Base-by-base conservation (phyloP, 2,329 filamentous ascomycete species). In the Stagonosporopsis cucurbitacearum region DNA sequence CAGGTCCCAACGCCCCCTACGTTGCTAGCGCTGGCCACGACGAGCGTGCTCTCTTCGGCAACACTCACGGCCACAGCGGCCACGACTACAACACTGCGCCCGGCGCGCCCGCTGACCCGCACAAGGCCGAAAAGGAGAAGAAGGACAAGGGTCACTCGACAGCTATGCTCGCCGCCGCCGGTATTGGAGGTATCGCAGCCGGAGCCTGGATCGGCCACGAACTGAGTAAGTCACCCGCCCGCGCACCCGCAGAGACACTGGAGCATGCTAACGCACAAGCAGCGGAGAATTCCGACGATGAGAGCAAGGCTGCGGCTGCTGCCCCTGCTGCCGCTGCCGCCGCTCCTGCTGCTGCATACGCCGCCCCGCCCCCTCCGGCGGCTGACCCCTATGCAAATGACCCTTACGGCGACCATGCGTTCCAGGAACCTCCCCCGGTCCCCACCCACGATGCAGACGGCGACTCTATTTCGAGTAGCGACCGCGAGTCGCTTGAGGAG, bases 131-230 rank as follows among this genome's bases (percentile, higher is more conserved):
- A 49, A 74, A 77, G 51, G 70, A 77, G 54, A 71, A 77, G 56
- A 69, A 72, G 42, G 70, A 70, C 43, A 79, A 80, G 43, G 79
- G 80, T 23, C 68, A 70, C 47, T 71, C 68, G 4, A 79, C 78
- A 50, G 80, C 80, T 32, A 81, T 81, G 64, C 78, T 84, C 65
- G 70, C 87, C 19, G 75, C 84, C 33, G 84, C 81, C 20, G 86
- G 81, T 48, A 82, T 82, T 6, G 86, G 80, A 39, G 86, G 86
- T 67, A 58, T 87, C 25, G 85, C 85, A 30, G 86, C 82, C 11
- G 86, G 85, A 42, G 86, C 84, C 4, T 67, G 86, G 32, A 71
- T 88, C 53, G 81, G 80, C 12, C 78, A 86, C 66, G 82, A 82
- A 49, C 60, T 86, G 13, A 76, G 86, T 88, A 79, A 54, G 80